These are phyloP conservation scores for Corynascus novoguineensis DNA, from an alignment of 495 filamentous ascomycete species.

Conservation along the genomic window DNA sequence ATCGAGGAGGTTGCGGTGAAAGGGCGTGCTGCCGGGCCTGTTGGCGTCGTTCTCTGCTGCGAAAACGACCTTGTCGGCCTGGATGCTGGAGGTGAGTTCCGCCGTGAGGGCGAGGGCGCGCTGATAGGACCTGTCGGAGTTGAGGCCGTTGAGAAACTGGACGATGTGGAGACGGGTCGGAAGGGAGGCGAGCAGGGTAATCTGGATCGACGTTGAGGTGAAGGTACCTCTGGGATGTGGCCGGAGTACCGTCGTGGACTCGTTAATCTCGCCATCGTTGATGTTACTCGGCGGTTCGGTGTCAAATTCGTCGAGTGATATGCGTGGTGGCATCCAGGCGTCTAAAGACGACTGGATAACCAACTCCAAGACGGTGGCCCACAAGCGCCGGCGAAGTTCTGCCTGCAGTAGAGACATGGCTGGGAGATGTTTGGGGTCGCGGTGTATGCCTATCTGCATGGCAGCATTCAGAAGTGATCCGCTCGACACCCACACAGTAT, in stretches of 20 bases:
- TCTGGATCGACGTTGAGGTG: constrained; percentile 51
- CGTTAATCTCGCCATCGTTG: constrained; percentile 52
- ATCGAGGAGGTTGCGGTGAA: constrained; percentile 4
- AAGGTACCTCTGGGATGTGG: constrained; percentile 32
- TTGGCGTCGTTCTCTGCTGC: neutral
- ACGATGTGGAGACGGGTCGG: constrained; percentile 35
- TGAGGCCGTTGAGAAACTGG: constrained; percentile 2
- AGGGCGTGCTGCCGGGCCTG: neutral
- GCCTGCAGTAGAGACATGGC: constrained; percentile 43
- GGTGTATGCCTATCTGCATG: constrained; percentile 38
- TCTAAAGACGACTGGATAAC: constrained; percentile 53
- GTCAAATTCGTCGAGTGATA: constrained; percentile 47
- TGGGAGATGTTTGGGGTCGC: constrained; percentile 50
- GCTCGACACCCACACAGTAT: constrained; percentile 4
- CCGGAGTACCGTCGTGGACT: constrained; percentile 34
- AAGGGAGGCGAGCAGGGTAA: constrained; percentile 44
- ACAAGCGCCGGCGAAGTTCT: constrained; percentile 55
- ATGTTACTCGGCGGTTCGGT: constrained; percentile 52
- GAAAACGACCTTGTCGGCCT: neutral
- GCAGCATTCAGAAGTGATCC: constrained; percentile 1
- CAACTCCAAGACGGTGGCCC: constrained; percentile 59
- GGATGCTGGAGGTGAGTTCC: neutral
- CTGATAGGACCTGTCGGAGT: neutral
- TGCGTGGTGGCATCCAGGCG: constrained; percentile 48
- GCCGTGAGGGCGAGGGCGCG: neutral